These are phyloP conservation scores for Ploettnerulaceae sp. DNA, from an alignment of 2,329 filamentous ascomycete genomes.

Conservation along the genomic window DNA sequence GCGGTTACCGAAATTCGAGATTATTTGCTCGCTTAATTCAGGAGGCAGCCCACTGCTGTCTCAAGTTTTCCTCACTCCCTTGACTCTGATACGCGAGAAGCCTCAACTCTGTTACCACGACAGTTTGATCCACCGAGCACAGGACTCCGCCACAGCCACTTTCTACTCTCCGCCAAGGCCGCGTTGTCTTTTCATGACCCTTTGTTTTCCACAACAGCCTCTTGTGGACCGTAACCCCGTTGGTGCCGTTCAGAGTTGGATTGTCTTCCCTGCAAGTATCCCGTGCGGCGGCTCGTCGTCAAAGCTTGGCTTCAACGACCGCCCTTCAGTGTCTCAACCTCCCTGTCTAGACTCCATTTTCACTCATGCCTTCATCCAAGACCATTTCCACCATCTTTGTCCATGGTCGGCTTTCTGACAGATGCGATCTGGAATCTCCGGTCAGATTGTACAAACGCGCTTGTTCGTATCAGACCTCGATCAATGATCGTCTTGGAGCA, in stretches of 20 bases:
- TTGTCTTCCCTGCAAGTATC: slow-evolving; percentile 1
- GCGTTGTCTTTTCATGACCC: slow-evolving; percentile 1
- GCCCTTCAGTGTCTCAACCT: slow-evolving; percentile 13
- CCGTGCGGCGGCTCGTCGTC: slow-evolving; percentile 12
- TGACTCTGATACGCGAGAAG: too few relatives aligned
- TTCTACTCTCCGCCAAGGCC: slow-evolving; percentile 11
- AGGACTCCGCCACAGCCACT: too few relatives aligned
- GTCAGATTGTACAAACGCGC: slow-evolving; percentile 9
- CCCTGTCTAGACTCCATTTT: slow-evolving; percentile 13
- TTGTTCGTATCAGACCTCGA: slow-evolving; percentile 16
- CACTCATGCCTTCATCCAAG: slow-evolving; percentile 19
- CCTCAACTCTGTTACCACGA: too few relatives aligned
- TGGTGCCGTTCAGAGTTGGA: slow-evolving; percentile 21
- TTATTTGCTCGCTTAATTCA: too few relatives aligned
- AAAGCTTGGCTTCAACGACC: slow-evolving; percentile 12
- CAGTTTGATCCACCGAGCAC: too few relatives aligned
- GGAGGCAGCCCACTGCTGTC: too few relatives aligned
- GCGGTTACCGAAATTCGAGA: too few relatives aligned
- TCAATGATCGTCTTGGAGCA: slow-evolving; percentile 9
- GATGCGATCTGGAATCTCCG: slow-evolving; percentile 10
- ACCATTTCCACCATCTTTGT: not conserved
- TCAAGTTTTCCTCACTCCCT: too few relatives aligned
- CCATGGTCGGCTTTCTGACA: slow-evolving; percentile 14
- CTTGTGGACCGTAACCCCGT: slow-evolving; percentile 5
- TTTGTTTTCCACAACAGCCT: not conserved